Conservation (phyloP, 2,329 filamentous ascomycete genomes). For the Penicillium sp. region DNA sequence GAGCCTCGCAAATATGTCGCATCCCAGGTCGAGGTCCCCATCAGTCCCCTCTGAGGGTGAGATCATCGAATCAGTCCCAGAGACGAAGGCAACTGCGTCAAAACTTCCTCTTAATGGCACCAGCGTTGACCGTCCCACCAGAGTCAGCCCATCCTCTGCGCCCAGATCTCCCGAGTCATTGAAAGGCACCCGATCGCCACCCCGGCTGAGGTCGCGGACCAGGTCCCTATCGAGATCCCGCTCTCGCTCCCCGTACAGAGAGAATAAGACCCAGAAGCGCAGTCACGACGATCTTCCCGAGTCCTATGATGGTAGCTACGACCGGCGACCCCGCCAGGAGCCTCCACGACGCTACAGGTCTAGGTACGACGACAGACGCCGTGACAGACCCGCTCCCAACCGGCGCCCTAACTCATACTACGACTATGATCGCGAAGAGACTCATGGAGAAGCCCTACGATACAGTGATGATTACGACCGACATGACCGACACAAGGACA, state of each 20-base stretch:
- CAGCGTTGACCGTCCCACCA: constrained; percentile 90
- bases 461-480: constrained; percentile 52
- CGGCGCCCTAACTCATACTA: constrained; percentile 46
- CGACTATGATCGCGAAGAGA: constrained; percentile 51
- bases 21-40: constrained; percentile 46
- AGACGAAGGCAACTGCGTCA: constrained; percentile 81
- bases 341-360: constrained; percentile 34
- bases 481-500: constrained; percentile 50
- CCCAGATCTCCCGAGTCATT: constrained; percentile 53
- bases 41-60: constrained; percentile 82
- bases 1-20: constrained; percentile 44
- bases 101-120: constrained; percentile 70
- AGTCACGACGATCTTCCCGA: constrained; percentile 42
- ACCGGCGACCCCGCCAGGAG: constrained; percentile 30
- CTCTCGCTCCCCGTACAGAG: constrained; percentile 45
- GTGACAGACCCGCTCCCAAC: constrained; percentile 43
- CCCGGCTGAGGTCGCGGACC: constrained; percentile 55
- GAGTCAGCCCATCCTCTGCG: constrained; percentile 58
- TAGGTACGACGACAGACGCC: constrained; percentile 40
- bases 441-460: constrained; percentile 40
- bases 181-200: constrained; percentile 54
- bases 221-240: constrained; percentile 31
- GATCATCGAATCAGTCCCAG: constrained; percentile 71
- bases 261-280: constrained; percentile 43
- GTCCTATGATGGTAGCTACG: constrained; percentile 18